Conservation (phyloP, 2,329 filamentous ascomycete genomes). For the Pseudogymnoascus sp. region DNA sequence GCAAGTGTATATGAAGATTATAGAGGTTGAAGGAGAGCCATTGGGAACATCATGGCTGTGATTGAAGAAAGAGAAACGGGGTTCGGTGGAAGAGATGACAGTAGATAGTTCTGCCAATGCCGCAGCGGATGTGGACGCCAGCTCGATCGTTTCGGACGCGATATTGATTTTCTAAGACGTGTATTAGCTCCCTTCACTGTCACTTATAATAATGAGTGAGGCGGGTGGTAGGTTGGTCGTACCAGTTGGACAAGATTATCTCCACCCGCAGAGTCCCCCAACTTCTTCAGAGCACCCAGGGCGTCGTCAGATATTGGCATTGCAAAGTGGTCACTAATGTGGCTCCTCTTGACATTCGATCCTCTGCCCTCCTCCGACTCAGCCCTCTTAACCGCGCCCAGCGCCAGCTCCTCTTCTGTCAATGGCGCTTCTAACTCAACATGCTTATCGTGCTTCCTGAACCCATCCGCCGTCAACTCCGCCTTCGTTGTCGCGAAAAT, state of each 20-base stretch:
- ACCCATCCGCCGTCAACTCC: constrained; percentile 64
- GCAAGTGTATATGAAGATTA: constrained; percentile 80
- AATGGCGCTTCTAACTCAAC: constrained; percentile 58
- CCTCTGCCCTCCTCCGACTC: constrained; percentile 69
- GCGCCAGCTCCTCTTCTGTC: constrained; percentile 67
- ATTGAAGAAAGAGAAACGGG: constrained; percentile 72
- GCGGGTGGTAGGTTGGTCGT: constrained; percentile 25
- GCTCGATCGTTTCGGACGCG: constrained; percentile 59
- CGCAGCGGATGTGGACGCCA: constrained; percentile 47
- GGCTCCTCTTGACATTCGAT: constrained; percentile 45
- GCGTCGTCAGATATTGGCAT: constrained; percentile 59
- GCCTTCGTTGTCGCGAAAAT: constrained; percentile 64
- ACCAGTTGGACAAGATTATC: constrained; percentile 58
- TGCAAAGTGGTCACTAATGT: constrained; percentile 48
- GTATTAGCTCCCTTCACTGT: neutral
- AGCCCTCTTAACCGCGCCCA: constrained; percentile 66
- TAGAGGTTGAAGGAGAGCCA: constrained; percentile 46
- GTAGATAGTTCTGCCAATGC: constrained; percentile 51
- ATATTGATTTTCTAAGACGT: constrained; percentile 60
- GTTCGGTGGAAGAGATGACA: constrained; percentile 59
- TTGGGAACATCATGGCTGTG: constrained; percentile 49
- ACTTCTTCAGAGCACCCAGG: constrained; percentile 52
- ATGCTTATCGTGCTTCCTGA: constrained; percentile 66
- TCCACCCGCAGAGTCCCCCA: constrained; percentile 45
- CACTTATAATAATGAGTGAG: neutral